Conservation (phyloP, 257 asterid genomes). For the Solanum ossicruentum region DNA sequence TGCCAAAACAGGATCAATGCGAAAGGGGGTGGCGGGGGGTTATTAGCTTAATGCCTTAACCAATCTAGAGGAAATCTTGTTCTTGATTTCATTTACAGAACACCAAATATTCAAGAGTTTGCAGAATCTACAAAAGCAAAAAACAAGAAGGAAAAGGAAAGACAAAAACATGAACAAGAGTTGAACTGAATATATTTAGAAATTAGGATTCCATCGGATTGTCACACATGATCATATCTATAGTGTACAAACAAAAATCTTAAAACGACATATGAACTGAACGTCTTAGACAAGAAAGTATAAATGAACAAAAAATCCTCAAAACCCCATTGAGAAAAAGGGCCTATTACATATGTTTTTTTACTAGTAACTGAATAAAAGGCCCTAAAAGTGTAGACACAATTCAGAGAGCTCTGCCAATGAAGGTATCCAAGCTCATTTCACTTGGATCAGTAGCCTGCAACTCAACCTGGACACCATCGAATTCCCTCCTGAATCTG, state of each 20-base stretch:
- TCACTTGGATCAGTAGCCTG: slow-evolving; percentile 77
- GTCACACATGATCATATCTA: background rate
- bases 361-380: background rate
- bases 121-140: background rate
- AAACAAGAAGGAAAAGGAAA: background rate
- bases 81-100: background rate
- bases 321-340: background rate
- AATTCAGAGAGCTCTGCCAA: slow-evolving; percentile 36
- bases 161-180: background rate
- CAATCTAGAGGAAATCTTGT: background rate
- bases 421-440: slow-evolving; percentile 58
- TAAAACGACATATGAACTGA: background rate
- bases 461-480: slow-evolving; percentile 59
- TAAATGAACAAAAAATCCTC: background rate
- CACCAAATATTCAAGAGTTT: background rate
- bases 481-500: slow-evolving; percentile 64
- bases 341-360: background rate
- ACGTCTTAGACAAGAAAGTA: background rate
- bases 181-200: background rate
- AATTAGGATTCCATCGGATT: background rate
- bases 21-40: background rate
- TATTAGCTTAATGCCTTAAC: background rate
- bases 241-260: background rate
- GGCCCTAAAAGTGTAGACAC: background rate
- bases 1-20: background rate